Base-by-base conservation (phyloP, 225 moss, liverwort and hornwort genomes). In the Marchantia polymorpha region DNA sequence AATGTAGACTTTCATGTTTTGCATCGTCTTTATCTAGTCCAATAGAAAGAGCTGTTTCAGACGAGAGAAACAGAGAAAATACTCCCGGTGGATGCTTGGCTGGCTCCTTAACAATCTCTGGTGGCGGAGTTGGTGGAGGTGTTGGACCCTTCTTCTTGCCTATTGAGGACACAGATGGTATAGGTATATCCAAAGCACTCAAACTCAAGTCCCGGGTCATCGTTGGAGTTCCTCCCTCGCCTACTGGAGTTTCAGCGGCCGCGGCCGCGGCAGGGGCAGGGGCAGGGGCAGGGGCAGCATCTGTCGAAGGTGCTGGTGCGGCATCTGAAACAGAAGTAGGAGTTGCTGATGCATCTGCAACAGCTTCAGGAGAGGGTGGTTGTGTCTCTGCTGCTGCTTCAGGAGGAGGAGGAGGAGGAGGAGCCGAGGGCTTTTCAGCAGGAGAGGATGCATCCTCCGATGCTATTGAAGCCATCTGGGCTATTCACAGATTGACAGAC, bases 81-180 rank as follows among this genome's bases (percentile, higher is more conserved):
- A 88, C 87, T n/a, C 87, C 87, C 3, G 56, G 26, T 0, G 87
- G 84, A 66, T 76, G 87, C 67, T 85, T 85, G 46, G 87, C 84
- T 12, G 87, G 87, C 78, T 88, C 87, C 75, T 75, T 84, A 11
- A 87, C 80, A 27, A 80, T 31, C 80, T 87, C 84, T 7, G 87
- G 87, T 47, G 84, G 87, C 3, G 87, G 87, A 7, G 87, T 87
- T 30, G 87, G 84, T 39, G 87, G 87, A 14, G 87, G 87, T 2
- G 84, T 84, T 0, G 82, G 63, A 3, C 53, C 80, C 20, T 82
- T 87, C 54, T 46, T 84, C 74, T 77, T 82, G 10, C 87, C 87
- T 31, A 87, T 84, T 53, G 80, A 79, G 6, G 87, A 56, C 5
- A 77, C 80, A 4, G 87, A 87, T 64, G 87, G 87, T 55, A 87